Conservation (phyloP, 306 rosid species). For the Quercus mongolica region DNA sequence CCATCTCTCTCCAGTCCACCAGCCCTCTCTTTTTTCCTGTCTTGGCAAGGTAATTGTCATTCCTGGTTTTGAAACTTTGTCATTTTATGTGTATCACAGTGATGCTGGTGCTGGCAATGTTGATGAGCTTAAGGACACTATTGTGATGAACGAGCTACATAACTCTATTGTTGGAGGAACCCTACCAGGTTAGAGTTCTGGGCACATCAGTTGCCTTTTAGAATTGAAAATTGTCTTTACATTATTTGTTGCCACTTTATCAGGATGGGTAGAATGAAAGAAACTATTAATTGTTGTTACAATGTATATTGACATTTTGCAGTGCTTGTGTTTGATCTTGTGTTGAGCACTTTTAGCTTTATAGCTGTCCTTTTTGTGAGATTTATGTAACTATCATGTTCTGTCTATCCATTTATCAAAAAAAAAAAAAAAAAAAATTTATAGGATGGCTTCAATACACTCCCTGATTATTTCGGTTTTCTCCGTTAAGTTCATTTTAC, state of each 20-base stretch:
- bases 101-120: constrained; percentile 30
- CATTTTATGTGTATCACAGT: constrained; percentile 19
- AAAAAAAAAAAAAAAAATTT: too few species aligned
- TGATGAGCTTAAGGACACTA: constrained; percentile 26
- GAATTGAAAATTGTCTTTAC: not conserved
- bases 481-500: too few species aligned
- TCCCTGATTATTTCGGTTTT: too few species aligned
- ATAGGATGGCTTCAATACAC: too few species aligned
- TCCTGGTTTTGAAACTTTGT: constrained; percentile 22
- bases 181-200: constrained; percentile 32
- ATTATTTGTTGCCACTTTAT: not conserved
- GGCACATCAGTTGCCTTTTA: constrained; percentile 15
- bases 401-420: too few species aligned
- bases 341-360: not conserved
- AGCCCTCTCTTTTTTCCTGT: not conserved
- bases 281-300: not conserved
- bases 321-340: not conserved
- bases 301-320: not conserved
- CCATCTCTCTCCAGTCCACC: not conserved
- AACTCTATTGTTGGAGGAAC: constrained; percentile 29
- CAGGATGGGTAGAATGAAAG: not conserved
- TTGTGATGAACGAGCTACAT: constrained; percentile 29
- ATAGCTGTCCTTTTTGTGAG: not conserved
- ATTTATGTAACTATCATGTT: too few species aligned
- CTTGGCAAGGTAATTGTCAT: not conserved